Base-by-base conservation (phyloP, 176 grass and related monocot species). In the Thalia dealbata region DNA sequence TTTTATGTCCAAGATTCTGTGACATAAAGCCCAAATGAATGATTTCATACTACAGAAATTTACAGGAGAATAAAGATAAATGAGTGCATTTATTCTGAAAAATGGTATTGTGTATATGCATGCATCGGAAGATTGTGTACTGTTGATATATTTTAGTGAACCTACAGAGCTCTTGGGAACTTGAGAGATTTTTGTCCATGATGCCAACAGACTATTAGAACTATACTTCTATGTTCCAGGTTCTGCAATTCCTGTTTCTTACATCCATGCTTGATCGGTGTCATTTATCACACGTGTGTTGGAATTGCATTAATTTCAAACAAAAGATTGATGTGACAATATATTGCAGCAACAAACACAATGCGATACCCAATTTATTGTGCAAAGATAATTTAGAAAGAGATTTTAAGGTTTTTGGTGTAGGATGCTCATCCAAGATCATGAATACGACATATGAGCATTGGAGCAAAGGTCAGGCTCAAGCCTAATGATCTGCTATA, bases 1-100 rank as follows among this genome's bases (percentile, higher is more conserved):
- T 86, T 64, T 87, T 88, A 73, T 67, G 81, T 52, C 90, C 85
- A 73, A 99, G 80, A 76, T 91, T 89, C 95, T 99, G 87, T 64
- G n/a, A 69, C 68, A 46, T 59, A 82, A 48, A 75, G 25, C 23
- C 25, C n/a, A 46, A 59, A 56, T 52, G 3, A 22, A 69, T 22
- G 7, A 56, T 23, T 32, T 19, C 29, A 13, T 58, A 27, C 2
- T 56, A 23, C 41, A 29, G 48, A 78, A 56, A 23, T 27, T 74
- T 14, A 12, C 35, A 74, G 30, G 58, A 14, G 27, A 42, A 76
- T 45, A 9, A 0, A 63, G 23, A 61, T 22, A 61, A 25, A 15
- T 18, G 51, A 52, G 54, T n/a, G 18, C 3, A 58, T 58, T 58
- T 58, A n/a, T 58, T 14, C 18, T 58, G 18, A 58, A 8, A 58